Evolutionary conservation across 1,284 basidiomycete species (phyloP), one percentile per base, ranked within the genome.

Genomic region (Caloboletus inedulis): DNA sequence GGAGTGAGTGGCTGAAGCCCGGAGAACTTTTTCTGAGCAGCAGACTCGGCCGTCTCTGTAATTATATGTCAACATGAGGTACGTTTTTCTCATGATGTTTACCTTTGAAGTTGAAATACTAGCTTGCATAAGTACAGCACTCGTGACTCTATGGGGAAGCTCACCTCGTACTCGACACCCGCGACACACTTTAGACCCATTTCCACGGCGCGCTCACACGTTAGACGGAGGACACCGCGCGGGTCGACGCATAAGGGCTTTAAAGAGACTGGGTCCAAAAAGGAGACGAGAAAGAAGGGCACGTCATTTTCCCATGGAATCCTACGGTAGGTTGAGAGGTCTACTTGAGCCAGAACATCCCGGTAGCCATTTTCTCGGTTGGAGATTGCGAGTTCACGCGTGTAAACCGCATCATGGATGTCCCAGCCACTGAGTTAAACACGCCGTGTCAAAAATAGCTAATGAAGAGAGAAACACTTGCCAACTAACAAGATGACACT

Each of bases 41-140:
- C 72, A 13, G 82, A 82, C 31, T 86, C 74, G 0, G 94, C 79
- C 0, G 90, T 94, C 72, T 97, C 94, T 91, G 55, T 5, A 35
- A 41, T 35, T 7, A 51, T 49, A 41, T 9, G 52, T 54, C 33
- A 51, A 21, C 21, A 31, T n/a, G 21, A 18, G 43, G 14, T 5
- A 16, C 13, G 3, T 3, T 35, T 42, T 52, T 30, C 23, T 35
- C 16, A n/a, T 31, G 41, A 27, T 10, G 48, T 51, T 19, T 61
- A 87, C 89, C 89, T 78, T 89, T 85, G 73, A 94, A 97, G 73
- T 98, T 94, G 71, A 96, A 98, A 74, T 95, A 98, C 89, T 95
- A 57, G 13, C 41, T n/a, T 39, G 34, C n/a, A 30, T 62, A 23
- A 52, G 44, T 51, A 30, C 47, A 23, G 23, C 6, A 37, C 23